These are phyloP conservation scores for Litchi chinensis DNA, from an alignment of 345 rosid genomes.

Conservation along the genomic window DNA sequence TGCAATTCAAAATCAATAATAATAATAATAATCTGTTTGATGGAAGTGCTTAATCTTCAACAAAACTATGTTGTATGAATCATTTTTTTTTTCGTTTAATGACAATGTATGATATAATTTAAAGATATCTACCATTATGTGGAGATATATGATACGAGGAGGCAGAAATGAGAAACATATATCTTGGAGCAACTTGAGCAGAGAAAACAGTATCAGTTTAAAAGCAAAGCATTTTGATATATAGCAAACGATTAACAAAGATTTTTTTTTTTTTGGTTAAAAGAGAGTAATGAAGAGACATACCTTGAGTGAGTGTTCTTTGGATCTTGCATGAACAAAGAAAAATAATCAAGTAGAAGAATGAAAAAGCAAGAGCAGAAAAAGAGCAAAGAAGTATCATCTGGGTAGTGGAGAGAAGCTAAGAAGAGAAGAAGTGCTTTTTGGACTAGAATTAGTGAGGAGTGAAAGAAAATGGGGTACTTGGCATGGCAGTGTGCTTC, in stretches of 20 bases:
- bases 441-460: slow-evolving; percentile 32
- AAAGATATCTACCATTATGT: too few species aligned
- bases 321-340: slow-evolving; percentile 86
- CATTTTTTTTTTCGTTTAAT: not conserved
- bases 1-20: too few species aligned
- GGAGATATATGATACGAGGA: not conserved
- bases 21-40: too few species aligned
- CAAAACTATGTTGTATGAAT: not conserved
- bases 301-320: slow-evolving; percentile 74
- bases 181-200: not conserved
- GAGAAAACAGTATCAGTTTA: not conserved
- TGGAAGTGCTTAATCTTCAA: not conserved
- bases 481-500: slow-evolving; percentile 38
- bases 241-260: not conserved
- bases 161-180: not conserved
- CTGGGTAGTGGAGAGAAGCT: slow-evolving; percentile 25
- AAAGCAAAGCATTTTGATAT: not conserved
- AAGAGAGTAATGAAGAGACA: not conserved
- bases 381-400: slow-evolving; percentile 42
- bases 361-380: slow-evolving; percentile 26
- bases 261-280: not conserved
- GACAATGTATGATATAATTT: too few species aligned
- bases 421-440: slow-evolving; percentile 8
- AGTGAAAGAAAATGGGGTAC: slow-evolving; percentile 32
- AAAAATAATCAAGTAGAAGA: slow-evolving; percentile 28